These are phyloP conservation scores for Trypanosoma platydactyli DNA, from an alignment of 208 protist genomes.

Conservation along the genomic window DNA sequence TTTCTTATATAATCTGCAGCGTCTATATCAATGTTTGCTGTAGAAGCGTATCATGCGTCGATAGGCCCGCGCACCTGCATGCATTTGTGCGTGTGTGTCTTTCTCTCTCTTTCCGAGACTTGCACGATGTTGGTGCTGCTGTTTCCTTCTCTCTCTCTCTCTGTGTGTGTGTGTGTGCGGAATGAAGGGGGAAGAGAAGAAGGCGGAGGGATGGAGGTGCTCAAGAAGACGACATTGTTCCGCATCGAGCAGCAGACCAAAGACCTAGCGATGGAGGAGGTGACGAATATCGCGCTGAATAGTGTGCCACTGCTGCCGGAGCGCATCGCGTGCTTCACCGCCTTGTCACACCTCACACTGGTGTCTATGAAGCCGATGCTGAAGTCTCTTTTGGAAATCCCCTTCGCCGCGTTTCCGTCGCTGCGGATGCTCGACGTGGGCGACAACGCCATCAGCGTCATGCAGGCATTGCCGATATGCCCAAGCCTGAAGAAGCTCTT, in stretches of 20 bases:
- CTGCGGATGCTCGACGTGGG: constrained; percentile 81
- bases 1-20: no score
- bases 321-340: constrained; percentile 44
- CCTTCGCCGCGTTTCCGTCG: constrained; percentile 29
- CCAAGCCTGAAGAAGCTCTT: constrained; percentile 47
- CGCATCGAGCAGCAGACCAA: constrained; percentile 75
- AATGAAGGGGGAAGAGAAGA: background rate
- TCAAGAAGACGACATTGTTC: constrained; percentile 63
- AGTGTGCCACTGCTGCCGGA: constrained; percentile 55
- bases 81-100: background rate
- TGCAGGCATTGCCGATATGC: constrained; percentile 24
- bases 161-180: background rate
- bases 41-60: no score
- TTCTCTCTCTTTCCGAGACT: constrained; percentile 8
- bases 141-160: constrained; percentile 5
- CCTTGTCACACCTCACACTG: constrained; percentile 60
- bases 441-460: constrained; percentile 71
- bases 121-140: constrained; percentile 21
- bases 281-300: constrained; percentile 60
- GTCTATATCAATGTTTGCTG: no score
- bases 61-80: no score
- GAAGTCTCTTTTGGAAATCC: constrained; percentile 31
- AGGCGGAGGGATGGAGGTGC: constrained; percentile 53
- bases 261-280: constrained; percentile 42
- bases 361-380: constrained; percentile 68